phyloP scores from a whole-genome alignment of 2,329 filamentous ascomycete genomes.

The Aureobasidium sp. region DNA sequence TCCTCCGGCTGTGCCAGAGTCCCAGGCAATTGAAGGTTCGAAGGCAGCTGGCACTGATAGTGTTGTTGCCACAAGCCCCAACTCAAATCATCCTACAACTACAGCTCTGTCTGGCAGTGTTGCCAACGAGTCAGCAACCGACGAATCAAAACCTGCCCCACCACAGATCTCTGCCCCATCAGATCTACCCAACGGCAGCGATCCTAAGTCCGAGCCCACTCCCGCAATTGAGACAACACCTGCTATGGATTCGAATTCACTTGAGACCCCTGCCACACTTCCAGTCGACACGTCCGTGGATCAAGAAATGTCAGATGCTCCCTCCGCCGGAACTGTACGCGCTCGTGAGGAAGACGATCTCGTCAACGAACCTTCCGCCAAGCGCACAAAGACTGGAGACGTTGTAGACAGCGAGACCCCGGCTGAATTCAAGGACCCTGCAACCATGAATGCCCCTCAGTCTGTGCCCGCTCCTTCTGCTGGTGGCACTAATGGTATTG shows the following conservation, averaged over 20 bases:
- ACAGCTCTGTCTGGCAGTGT: conserved; percentile 17
- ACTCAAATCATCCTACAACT: neutral
- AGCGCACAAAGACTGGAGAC: conserved; percentile 69
- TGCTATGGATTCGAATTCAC: conserved; percentile 15
- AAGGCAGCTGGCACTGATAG: neutral
- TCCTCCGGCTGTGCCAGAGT: conserved; percentile 18
- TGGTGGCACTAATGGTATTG: conserved; percentile 17
- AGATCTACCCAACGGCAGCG: neutral
- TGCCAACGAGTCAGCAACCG: conserved; percentile 45
- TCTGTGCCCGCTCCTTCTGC: conserved; percentile 15
- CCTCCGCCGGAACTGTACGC: conserved; percentile 46
- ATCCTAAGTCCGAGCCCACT: neutral
- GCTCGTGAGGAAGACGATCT: conserved; percentile 69
- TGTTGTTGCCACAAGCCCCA: neutral
- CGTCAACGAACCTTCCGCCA: conserved; percentile 59
- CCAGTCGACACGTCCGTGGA: conserved; percentile 9
- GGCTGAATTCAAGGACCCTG: conserved; percentile 25
- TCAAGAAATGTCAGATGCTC: conserved; percentile 33
- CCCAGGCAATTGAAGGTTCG: conserved; percentile 9
- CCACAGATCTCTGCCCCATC: neutral
- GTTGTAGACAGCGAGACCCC: conserved; percentile 21
- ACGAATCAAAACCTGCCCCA: neutral
- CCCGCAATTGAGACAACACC: neutral
- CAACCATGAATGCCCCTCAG: conserved; percentile 9
- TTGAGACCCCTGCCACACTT: neutral